Percentiles rank a stretch among this genome's conserved stretches.
phyloP scores from a whole-genome alignment of 345 rosid species.

The Barbarea vulgaris region DNA sequence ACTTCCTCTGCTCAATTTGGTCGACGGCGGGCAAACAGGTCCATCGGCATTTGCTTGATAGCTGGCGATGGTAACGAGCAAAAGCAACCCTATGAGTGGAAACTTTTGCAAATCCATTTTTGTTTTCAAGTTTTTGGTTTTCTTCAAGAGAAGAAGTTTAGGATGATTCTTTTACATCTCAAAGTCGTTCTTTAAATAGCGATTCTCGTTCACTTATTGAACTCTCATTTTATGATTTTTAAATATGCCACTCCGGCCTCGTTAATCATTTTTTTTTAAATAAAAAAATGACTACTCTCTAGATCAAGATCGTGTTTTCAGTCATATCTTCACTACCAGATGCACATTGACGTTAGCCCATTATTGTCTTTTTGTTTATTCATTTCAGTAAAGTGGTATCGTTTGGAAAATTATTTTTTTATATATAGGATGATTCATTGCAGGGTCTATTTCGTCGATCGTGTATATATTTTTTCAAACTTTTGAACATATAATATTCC shows the following conservation, averaged over 20 bases:
- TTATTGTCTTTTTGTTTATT: background rate
- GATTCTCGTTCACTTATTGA: too few relatives aligned
- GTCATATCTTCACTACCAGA: too few relatives aligned
- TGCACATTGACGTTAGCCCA: background rate
- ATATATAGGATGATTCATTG: background rate
- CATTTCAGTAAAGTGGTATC: too few relatives aligned
- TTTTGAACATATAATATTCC: background rate
- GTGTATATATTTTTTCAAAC: too few relatives aligned
- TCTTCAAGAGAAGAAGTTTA: background rate
- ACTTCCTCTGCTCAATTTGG: constrained; percentile 32
- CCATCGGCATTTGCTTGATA: constrained; percentile 15
- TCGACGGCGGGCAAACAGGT: constrained; percentile 29
- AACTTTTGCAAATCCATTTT: constrained; percentile 26
- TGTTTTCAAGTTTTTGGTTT: background rate
- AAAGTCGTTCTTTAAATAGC: constrained; percentile 1
- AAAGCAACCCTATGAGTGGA: constrained; percentile 29
- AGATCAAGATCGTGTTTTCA: background rate
- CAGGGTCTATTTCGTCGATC: background rate
- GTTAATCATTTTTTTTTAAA: background rate
- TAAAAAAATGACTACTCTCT: too few relatives aligned
- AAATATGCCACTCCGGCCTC: background rate
- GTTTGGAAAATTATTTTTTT: too few relatives aligned
- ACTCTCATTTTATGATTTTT: background rate
- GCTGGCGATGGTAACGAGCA: constrained; percentile 15
- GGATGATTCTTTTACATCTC: background rate